Conservation (phyloP, 768 basidiomycete species). For the Collybia mongolica region DNA sequence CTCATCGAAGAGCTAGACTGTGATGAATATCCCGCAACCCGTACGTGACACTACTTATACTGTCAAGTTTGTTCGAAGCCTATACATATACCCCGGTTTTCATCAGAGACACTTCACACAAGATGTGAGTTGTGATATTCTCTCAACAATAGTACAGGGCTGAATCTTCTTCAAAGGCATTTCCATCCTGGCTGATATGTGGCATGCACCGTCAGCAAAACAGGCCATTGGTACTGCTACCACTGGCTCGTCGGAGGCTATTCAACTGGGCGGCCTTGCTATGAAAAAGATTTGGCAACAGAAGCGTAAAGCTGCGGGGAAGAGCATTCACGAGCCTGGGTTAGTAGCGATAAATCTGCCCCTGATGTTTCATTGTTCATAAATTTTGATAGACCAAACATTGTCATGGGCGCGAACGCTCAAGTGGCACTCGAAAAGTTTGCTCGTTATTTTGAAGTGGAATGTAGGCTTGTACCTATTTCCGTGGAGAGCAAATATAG, state of each 20-base stretch:
- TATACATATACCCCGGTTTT: neutral
- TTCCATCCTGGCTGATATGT: constrained; percentile 57
- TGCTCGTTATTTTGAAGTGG: constrained; percentile 70
- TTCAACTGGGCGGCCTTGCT: constrained; percentile 73
- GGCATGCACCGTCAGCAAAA: constrained; percentile 66
- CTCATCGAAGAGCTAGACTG: constrained; percentile 22
- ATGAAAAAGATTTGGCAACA: constrained; percentile 75
- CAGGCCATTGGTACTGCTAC: constrained; percentile 70
- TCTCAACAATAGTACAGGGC: neutral
- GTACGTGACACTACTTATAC: constrained; percentile 25
- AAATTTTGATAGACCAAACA: constrained; percentile 47
- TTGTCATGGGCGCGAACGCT: constrained; percentile 70
- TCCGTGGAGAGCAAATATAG: constrained; percentile 51
- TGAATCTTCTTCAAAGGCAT: constrained; percentile 26
- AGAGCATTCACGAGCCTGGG: constrained; percentile 80
- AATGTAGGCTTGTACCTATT: constrained; percentile 53
- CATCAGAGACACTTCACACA: constrained; percentile 48
- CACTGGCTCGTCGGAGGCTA: constrained; percentile 70
- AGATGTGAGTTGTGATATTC: constrained; percentile 33
- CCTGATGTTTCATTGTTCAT: neutral
- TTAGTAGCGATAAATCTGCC: constrained; percentile 18
- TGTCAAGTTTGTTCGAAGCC: neutral
- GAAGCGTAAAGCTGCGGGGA: constrained; percentile 60
- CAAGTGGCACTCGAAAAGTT: constrained; percentile 75
- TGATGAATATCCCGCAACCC: constrained; percentile 71